Conservation (phyloP, 2,329 filamentous ascomycete genomes). For the Pyricularia sp. region DNA sequence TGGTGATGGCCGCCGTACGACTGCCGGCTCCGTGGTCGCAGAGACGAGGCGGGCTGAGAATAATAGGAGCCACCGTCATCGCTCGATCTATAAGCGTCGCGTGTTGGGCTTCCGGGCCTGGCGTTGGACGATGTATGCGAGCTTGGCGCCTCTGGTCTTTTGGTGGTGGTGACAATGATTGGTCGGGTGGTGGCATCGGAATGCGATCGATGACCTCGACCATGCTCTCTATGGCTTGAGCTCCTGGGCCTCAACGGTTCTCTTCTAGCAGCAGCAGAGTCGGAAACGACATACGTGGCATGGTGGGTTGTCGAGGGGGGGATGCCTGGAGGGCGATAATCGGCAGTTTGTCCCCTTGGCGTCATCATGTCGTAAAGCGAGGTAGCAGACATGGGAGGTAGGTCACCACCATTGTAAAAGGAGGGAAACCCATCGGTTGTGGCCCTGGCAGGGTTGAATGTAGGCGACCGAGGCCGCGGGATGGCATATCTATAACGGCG, state of each 20-base stretch:
- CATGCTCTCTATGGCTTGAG: conserved; percentile 36
- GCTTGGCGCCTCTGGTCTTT: conserved; percentile 4
- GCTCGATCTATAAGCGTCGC: conserved; percentile 40
- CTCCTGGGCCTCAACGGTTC: conserved; percentile 20
- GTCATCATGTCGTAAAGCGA: conserved; percentile 3
- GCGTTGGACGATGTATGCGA: conserved; percentile 30
- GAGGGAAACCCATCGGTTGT: conserved; percentile 3
- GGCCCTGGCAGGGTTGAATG: conserved; percentile 3
- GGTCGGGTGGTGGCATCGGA: conserved; percentile 40
- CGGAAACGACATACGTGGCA: conserved; percentile 47
- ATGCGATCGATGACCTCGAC: conserved; percentile 36
- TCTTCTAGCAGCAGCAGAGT: conserved; percentile 26
- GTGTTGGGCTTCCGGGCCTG: conserved; percentile 32
- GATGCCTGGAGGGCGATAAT: conserved; percentile 23
- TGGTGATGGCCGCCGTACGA: conserved; percentile 13
- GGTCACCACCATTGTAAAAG: conserved; percentile 1
- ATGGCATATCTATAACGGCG: conserved; percentile 5
- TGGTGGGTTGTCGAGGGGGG: conserved; percentile 33
- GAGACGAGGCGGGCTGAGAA: conserved; percentile 48
- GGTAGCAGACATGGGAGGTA: conserved; percentile 1
- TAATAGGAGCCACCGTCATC: conserved; percentile 39
- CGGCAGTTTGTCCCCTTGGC: conserved; percentile 9
- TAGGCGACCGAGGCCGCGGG: conserved; percentile 4
- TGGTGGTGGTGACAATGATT: conserved; percentile 41
- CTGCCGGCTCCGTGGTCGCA: conserved; percentile 32